Base-by-base conservation (phyloP, 345 rosid genomes). In the Cochlearia excelsa region DNA sequence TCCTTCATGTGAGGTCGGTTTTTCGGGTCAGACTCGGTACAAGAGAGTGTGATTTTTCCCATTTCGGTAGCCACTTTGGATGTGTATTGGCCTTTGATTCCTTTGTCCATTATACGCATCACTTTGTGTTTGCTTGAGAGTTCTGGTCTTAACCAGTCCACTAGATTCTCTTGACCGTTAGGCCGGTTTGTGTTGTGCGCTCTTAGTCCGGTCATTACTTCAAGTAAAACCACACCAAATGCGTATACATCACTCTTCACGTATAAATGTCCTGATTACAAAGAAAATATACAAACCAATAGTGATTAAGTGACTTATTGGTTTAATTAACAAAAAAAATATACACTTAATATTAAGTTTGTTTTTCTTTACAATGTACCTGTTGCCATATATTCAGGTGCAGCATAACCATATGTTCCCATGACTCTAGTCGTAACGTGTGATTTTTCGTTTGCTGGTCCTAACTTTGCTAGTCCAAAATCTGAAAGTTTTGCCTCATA, bases 231-330 rank as follows among this genome's bases (percentile, higher is more conserved):
- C 0, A 85, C 94, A 0, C 95, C 94, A 1, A 90, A 90, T 0
- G 88, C 91, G 27, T 83, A 85, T 0, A 87, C 95, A 3, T 87
- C 97, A 44, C 93, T 87, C 70, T 71, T 90, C 47, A 87, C 83
- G 34, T 87, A 85, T 61, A 85, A 71, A 68, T 87, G 97, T 0
- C 95, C 97, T 85, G 23, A 16, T 16, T 16, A 16, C 23, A 16
- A 55, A 28, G 2, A 64, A 28, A 35, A 43, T 0, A 16, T 16
- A 16, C 23, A 16, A 16, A 16, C 23, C 23, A 16, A 16, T 16
- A 16, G 23, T 16, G 23, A 16, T 16, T 16, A 16, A 16, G 23
- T 16, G 23, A 16, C 23, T 16, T 16, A 16, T 16, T 16, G 23
- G 23, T 16, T 16, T 16, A 16, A 16, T 16, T 16, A 16, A 16